Evolutionary conservation across 805 yeast genomes (phyloP).

Genomic region (Pichia californica): DNA sequence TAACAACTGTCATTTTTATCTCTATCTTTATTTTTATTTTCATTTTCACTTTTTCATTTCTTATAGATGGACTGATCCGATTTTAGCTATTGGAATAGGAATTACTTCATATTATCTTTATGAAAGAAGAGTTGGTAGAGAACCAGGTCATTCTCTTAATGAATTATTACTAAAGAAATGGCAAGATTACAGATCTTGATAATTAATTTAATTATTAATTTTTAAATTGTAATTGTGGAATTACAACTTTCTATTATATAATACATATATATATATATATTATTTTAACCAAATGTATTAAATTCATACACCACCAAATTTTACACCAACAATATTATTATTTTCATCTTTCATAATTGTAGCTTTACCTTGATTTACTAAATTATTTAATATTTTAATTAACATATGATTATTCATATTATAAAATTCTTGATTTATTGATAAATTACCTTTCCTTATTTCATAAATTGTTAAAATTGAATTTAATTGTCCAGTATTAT

Average conservation of each 20-base stretch:
- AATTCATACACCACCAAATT: constrained; percentile 30
- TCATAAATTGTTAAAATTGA: constrained; percentile 80
- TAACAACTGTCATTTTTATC: constrained; percentile 8
- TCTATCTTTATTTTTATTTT: constrained; percentile 8
- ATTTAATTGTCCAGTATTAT: constrained; percentile 69
- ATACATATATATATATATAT: neutral
- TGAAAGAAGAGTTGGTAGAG: constrained; percentile 52
- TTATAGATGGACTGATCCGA: constrained; percentile 45
- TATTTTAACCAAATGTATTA: neutral
- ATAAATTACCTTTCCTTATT: constrained; percentile 57
- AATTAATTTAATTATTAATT: neutral
- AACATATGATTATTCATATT: constrained; percentile 56
- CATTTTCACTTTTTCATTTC: constrained; percentile 4
- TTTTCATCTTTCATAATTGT: constrained; percentile 57
- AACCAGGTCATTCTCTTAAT: constrained; percentile 52
- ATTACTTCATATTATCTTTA: constrained; percentile 55
- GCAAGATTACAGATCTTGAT: neutral
- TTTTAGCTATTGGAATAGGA: constrained; percentile 59
- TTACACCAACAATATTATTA: constrained; percentile 61
- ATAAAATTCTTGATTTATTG: constrained; percentile 49
- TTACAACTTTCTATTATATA: neutral
- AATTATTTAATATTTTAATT: constrained; percentile 44
- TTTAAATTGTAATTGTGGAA: constrained; percentile 1
- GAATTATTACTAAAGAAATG: constrained; percentile 33
- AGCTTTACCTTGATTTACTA: constrained; percentile 67